Base-by-base conservation (phyloP, 352 stramenopile species). In the Phytopythium oedochilum region DNA sequence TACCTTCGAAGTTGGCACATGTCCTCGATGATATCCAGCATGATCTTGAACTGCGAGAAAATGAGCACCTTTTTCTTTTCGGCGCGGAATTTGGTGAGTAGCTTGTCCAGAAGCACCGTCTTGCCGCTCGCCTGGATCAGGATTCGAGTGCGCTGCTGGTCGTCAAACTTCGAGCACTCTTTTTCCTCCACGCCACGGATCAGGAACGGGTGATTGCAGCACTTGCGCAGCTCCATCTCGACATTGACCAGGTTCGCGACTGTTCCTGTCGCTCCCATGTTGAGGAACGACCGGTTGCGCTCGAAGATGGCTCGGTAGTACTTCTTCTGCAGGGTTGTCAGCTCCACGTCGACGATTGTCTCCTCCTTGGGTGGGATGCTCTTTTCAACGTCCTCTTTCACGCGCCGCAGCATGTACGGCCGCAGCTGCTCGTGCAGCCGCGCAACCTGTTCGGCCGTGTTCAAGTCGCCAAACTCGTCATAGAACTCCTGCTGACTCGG, bases 301-400 rank as follows among this genome's bases (percentile, higher is more conserved):
- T 99, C 97, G 63, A 99, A 99, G 57, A 99, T 99, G 35, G 98
- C 98, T 40, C 86, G 82, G 63, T 95, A 94, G 58, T 94, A 95
- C 48, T 94, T 94, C 70, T 99, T 99, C 70, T 99, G 98, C 68
- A 99, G 89, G 17, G 92, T 98, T 35, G 97, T 99, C n/a, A 99
- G 81, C 69, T 99, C 97, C 18, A 99, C 97, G 80, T 99, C 97
- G 62, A 99, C 97, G 36, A 99, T 96, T n/a, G 97, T 99, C 70
- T 99, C 98, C 71, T 99, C 96, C 60, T 98, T 98, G 23, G 91
- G 86, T 10, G 96, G 96, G 58, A 99, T 99, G 68, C 98, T 98
- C 73, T 99, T 99, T 40, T 99, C 98, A 8, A 99, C 98, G 76
- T 99, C 97, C 78, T 99, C 97, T 70, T 99, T 99, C 14, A 99